Percentiles rank a stretch among this genome's conserved stretches.
These are phyloP conservation scores for Candida neerlandica DNA, from an alignment of 1,139 yeast genomes.

Conservation along the genomic window DNA sequence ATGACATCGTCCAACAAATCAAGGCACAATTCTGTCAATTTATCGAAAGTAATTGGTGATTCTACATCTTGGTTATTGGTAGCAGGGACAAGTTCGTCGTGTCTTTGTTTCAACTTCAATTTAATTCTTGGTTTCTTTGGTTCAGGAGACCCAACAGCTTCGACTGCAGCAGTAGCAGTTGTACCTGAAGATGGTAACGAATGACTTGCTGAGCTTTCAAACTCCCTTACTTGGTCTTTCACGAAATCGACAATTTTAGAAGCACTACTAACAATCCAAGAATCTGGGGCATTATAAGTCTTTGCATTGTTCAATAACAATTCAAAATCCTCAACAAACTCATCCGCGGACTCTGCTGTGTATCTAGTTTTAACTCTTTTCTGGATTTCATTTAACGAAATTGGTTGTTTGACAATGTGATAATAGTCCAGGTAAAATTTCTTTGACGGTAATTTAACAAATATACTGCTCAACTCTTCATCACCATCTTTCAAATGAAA, in stretches of 20 bases:
- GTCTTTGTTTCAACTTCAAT: constrained; percentile 15
- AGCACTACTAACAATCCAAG: constrained; percentile 65
- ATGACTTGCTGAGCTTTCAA: constrained; percentile 15
- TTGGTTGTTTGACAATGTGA: constrained; percentile 62
- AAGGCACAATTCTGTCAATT: constrained; percentile 27
- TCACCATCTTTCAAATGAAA: constrained; percentile 31
- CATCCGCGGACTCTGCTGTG: constrained; percentile 28
- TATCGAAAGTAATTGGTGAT: constrained; percentile 20
- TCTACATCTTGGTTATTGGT: constrained; percentile 9
- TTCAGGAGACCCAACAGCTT: background rate
- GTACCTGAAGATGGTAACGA: constrained; percentile 4
- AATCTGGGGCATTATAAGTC: constrained; percentile 61
- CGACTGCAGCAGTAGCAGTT: background rate
- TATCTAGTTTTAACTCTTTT: constrained; percentile 45
- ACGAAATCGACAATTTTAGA: constrained; percentile 45
- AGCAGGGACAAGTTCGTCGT: constrained; percentile 4
- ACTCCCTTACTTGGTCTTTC: constrained; percentile 38
- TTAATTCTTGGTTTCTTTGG: constrained; percentile 16
- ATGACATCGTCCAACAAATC: constrained; percentile 39
- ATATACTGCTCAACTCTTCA: constrained; percentile 50
- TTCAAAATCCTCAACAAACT: constrained; percentile 58
- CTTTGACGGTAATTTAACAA: constrained; percentile 70
- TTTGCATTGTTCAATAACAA: constrained; percentile 61
- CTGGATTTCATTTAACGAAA: constrained; percentile 67
- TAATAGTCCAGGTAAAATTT: constrained; percentile 84